A percentile compares a stretch with the other conserved stretches of the same genome.
Conservation (phyloP, 345 rosid genomes). For the Mangifera indica region DNA sequence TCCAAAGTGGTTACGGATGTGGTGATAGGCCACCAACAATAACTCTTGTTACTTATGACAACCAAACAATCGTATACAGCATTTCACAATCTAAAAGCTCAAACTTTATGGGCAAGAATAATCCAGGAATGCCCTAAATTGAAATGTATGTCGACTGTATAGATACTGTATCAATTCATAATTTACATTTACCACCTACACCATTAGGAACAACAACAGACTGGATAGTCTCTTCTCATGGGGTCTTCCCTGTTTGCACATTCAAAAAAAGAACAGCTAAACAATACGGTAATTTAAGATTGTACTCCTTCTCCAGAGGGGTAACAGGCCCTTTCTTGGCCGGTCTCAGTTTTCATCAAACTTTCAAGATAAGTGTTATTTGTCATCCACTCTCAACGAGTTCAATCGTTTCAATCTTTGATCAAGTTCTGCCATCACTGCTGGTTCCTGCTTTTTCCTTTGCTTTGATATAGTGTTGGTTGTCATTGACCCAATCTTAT, state of each 20-base stretch:
- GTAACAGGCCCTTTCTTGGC: slow-evolving; percentile 26
- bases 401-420: slow-evolving; percentile 83
- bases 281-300: neutral
- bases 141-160: slow-evolving; percentile 5
- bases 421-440: slow-evolving; percentile 97
- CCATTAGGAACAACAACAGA: slow-evolving; percentile 12
- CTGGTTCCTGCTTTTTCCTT: slow-evolving; percentile 96
- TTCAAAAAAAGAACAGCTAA: neutral
- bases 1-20: neutral
- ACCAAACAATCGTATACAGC: neutral
- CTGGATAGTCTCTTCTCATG: slow-evolving; percentile 18
- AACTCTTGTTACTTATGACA: neutral
- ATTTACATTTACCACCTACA: slow-evolving; percentile 27
- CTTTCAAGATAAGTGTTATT: slow-evolving; percentile 19
- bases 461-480: slow-evolving; percentile 93
- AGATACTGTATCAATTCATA: slow-evolving; percentile 9
- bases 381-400: slow-evolving; percentile 57
- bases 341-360: neutral
- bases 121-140: slow-evolving; percentile 17
- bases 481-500: slow-evolving; percentile 85
- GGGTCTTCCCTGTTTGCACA: slow-evolving; percentile 6
- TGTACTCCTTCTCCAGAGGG: slow-evolving; percentile 9
- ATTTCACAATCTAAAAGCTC: neutral
- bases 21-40: neutral
- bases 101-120: slow-evolving; percentile 1